Base-by-base conservation (phyloP, 2,329 filamentous ascomycete genomes). In the Fusarium newnesense region DNA sequence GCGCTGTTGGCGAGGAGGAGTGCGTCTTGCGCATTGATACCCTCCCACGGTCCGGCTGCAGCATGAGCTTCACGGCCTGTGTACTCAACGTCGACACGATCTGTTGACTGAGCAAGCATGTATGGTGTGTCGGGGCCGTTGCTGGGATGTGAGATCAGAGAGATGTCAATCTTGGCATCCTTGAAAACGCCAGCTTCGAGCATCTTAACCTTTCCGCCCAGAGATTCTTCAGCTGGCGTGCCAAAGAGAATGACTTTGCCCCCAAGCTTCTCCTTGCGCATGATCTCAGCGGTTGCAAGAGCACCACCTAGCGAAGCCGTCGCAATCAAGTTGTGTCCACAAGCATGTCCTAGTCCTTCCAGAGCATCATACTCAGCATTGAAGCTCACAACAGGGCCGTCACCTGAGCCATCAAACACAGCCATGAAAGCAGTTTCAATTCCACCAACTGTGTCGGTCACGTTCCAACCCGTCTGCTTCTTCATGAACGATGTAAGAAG, bases 391-490 rank as follows among this genome's bases (percentile, higher is more conserved):
- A 81, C 79, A 28, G 82, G 82, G 0, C 83, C 83, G 16, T 77
- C 69, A 1, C 75, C 79, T 6, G 79, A 80, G 36, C 80, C 83
- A 28, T 83, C 80, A 60, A 80, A 85, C 0, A 82, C 79, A 4
- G 84, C 84, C 43, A 83, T 79, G 64, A 85, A 86, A 10, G 84
- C 84, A 6, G 85, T 86, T 9, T 80, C 79, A 50, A 86, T 81
- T 5, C 79, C 81, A 32, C 84, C 84, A 0, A 83, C 83, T 1
- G 81, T 81, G 8, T 77, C 72, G 1, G 80, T 83, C 11, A 86
- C 83, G 7, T 80, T 76, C 83, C 84, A 84, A 10, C 78, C 65
- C 19, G 74, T 73, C 39, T 81, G 80, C 16, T 72, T 75, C 52
- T 78, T 74, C 67, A 85, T 75, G 59, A 81, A 85, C 9, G 78